These are phyloP conservation scores for Xylaria sp. DNA, from an alignment of 2,329 filamentous ascomycete genomes.

Conservation along the genomic window DNA sequence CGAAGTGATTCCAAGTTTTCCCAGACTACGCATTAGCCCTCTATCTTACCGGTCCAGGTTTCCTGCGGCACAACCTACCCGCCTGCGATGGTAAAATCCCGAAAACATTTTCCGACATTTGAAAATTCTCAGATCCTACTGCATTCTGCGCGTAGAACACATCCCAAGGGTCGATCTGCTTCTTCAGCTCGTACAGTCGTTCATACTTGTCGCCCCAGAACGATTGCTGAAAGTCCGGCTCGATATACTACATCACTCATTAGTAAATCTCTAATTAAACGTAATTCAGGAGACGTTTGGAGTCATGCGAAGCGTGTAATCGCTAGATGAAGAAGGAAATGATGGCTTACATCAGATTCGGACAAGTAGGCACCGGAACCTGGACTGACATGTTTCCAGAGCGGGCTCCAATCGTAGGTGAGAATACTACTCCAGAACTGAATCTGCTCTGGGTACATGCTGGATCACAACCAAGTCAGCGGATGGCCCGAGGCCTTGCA, in stretches of 20 bases:
- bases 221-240: conserved; percentile 44
- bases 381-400: conserved; percentile 34
- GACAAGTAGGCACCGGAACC: conserved; percentile 37
- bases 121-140: conserved; percentile 48
- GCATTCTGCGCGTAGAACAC: conserved; percentile 46
- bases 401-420: conserved; percentile 34
- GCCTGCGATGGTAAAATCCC: conserved; percentile 38
- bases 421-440: conserved; percentile 35
- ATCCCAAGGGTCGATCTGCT: conserved; percentile 44
- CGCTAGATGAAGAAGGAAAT: neutral
- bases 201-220: conserved; percentile 47
- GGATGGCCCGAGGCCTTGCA: neutral
- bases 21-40: neutral
- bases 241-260: conserved; percentile 34
- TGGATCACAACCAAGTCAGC: conserved; percentile 25
- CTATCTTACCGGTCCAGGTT: conserved; percentile 12
- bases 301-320: neutral
- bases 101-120: conserved; percentile 38
- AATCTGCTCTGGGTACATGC: conserved; percentile 36
- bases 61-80: conserved; percentile 36
- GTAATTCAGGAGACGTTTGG: too few species aligned
- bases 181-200: conserved; percentile 44
- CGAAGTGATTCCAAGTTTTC: neutral
- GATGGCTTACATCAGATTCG: conserved; percentile 39
- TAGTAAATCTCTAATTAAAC: neutral